Evolutionary conservation across 2,329 filamentous ascomycete species (phyloP).

Genomic region (Verticillium zaregamsianum): DNA sequence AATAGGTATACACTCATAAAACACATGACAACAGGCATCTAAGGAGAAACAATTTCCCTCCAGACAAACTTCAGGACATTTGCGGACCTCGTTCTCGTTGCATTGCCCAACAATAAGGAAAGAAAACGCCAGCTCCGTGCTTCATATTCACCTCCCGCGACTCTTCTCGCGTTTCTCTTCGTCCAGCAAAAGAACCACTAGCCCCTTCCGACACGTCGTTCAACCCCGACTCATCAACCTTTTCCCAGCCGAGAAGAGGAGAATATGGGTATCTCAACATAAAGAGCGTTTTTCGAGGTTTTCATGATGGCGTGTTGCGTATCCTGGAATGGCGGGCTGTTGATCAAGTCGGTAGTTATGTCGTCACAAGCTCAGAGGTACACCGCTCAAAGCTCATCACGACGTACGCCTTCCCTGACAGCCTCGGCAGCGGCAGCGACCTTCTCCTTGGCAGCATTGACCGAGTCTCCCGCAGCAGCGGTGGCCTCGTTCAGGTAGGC

Average conservation of each 20-base stretch:
- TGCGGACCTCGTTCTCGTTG: background rate
- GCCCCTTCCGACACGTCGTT: background rate
- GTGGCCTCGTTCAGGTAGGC: conserved; percentile 33
- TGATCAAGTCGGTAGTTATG: too few relatives aligned
- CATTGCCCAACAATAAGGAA: background rate
- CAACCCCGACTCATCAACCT: background rate
- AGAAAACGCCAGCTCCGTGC: background rate
- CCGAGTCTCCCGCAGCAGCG: conserved; percentile 10
- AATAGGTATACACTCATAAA: background rate
- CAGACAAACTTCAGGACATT: background rate
- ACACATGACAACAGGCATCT: background rate
- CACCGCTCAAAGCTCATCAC: background rate
- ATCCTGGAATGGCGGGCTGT: background rate
- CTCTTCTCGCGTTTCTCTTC: background rate
- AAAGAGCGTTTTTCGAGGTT: background rate
- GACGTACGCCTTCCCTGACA: background rate
- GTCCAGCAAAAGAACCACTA: background rate
- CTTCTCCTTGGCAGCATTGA: background rate
- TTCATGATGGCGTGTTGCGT: background rate
- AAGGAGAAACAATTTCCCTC: background rate
- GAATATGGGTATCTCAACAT: background rate
- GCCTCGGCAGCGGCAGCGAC: conserved; percentile 1
- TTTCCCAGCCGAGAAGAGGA: background rate
- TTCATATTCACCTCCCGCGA: background rate
- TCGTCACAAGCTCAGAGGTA: background rate